phyloP scores from a whole-genome alignment of 2,329 filamentous ascomycete genomes.

The Colletotrichum siamense region DNA sequence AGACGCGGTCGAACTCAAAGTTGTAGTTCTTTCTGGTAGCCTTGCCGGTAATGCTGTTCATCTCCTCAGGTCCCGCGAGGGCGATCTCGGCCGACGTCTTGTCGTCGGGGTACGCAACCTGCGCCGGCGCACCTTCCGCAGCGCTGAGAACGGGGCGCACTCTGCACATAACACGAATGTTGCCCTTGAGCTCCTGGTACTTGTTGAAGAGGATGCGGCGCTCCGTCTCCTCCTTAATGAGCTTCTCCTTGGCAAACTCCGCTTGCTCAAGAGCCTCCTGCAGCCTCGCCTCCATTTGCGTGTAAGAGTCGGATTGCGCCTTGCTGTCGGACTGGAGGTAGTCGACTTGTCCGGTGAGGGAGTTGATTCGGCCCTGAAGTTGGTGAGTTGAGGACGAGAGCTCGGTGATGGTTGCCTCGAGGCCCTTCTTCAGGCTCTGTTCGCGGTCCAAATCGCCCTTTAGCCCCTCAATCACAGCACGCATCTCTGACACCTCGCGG shows the following conservation, averaged over 20 bases:
- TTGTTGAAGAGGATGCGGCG: slow-evolving; percentile 95
- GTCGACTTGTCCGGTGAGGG: slow-evolving; percentile 81
- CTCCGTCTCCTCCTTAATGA: slow-evolving; percentile 90
- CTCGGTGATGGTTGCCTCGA: slow-evolving; percentile 61
- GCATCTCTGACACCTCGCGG: slow-evolving; percentile 56
- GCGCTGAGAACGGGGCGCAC: slow-evolving; percentile 76
- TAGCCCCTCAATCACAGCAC: slow-evolving; percentile 50
- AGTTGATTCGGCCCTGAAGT: slow-evolving; percentile 77
- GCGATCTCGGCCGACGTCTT: slow-evolving; percentile 89
- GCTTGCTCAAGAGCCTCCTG: slow-evolving; percentile 77
- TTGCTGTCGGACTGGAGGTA: slow-evolving; percentile 91
- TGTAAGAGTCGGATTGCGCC: slow-evolving; percentile 85
- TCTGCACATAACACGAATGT: slow-evolving; percentile 97
- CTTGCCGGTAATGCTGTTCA: slow-evolving; percentile 73
- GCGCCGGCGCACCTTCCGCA: slow-evolving; percentile 69
- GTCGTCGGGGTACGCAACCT: slow-evolving; percentile 80
- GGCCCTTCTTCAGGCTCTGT: slow-evolving; percentile 61
- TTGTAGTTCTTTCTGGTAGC: slow-evolving; percentile 79
- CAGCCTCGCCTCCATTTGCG: slow-evolving; percentile 79
- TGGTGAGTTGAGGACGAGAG: slow-evolving; percentile 66
- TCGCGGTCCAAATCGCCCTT: slow-evolving; percentile 65
- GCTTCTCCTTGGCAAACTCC: slow-evolving; percentile 76
- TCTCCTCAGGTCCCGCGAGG: slow-evolving; percentile 82
- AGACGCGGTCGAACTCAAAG: slow-evolving; percentile 94
- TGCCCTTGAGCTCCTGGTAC: slow-evolving; percentile 96